A percentile compares a stretch with the other conserved stretches of the same genome.
These are phyloP conservation scores for Aspergillus jensenii DNA, from an alignment of 2,329 filamentous ascomycete species.

Conservation along the genomic window DNA sequence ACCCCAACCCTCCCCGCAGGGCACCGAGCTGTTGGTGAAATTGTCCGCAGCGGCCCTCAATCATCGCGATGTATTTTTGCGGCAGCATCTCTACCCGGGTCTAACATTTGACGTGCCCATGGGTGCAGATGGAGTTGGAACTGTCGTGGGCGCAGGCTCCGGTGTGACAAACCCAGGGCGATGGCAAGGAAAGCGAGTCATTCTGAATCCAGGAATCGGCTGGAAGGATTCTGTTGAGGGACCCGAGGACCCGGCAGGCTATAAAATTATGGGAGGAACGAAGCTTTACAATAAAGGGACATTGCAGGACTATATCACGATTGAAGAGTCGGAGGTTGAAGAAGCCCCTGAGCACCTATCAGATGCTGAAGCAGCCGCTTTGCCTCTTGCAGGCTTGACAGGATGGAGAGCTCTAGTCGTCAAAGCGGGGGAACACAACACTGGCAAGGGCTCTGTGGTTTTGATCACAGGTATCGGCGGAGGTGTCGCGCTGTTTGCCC, in stretches of 20 bases:
- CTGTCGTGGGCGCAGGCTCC: constrained; percentile 65
- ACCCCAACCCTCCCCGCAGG: constrained; percentile 62
- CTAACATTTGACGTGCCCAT: constrained; percentile 77
- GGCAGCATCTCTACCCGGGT: constrained; percentile 85
- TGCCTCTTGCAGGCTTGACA: constrained; percentile 83
- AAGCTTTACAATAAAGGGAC: constrained; percentile 66
- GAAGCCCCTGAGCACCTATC: constrained; percentile 70
- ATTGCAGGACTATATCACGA: constrained; percentile 69
- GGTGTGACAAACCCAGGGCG: constrained; percentile 48
- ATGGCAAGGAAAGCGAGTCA: constrained; percentile 67
- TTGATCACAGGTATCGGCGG: constrained; percentile 90
- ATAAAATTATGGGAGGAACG: constrained; percentile 55
- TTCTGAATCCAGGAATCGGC: constrained; percentile 74
- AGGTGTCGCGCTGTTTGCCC: constrained; percentile 78
- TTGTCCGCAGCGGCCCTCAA: constrained; percentile 82
- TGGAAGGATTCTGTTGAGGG: constrained; percentile 73
- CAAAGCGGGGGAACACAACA: constrained; percentile 65
- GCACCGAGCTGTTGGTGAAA: constrained; percentile 70
- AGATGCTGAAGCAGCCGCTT: constrained; percentile 73
- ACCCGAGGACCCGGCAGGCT: constrained; percentile 62
- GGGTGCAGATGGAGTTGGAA: constrained; percentile 78
- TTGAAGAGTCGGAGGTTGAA: constrained; percentile 73
- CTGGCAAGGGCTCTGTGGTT: constrained; percentile 65
- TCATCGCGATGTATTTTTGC: constrained; percentile 92
- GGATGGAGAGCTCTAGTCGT: constrained; percentile 82